Percentiles rank a stretch among this genome's conserved stretches.
Conservation (phyloP, 257 asterid species). For the Plantago ovata region DNA sequence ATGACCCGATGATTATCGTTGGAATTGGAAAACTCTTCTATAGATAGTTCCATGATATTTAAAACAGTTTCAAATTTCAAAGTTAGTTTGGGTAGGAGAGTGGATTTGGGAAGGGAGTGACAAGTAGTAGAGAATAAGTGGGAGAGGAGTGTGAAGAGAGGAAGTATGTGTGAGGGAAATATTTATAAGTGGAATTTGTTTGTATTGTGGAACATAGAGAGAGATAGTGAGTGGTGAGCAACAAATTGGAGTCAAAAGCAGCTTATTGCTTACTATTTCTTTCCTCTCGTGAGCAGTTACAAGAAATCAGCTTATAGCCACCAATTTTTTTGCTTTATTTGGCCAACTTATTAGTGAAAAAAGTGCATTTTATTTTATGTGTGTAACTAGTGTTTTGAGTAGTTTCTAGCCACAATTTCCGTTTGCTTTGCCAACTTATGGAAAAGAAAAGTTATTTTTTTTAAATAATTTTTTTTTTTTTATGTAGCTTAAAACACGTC, state of each 20-base stretch:
- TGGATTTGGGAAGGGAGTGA: background rate
- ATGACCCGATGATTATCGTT: slow-evolving; percentile 41
- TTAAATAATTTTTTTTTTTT: too few species aligned
- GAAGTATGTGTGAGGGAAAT: slow-evolving; percentile 26
- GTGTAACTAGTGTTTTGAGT: slow-evolving; percentile 30
- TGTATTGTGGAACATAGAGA: background rate
- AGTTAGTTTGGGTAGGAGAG: slow-evolving; percentile 1
- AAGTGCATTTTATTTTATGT: slow-evolving; percentile 25
- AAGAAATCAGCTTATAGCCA: slow-evolving; percentile 39
- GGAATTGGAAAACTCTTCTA: slow-evolving; percentile 43
- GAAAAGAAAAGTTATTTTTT: background rate
- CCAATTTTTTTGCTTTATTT: slow-evolving; percentile 26
- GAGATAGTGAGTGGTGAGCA: slow-evolving; percentile 29
- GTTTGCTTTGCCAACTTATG: slow-evolving; percentile 38
- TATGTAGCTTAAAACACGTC: background rate
- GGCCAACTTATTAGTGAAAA: background rate
- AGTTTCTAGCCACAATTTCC: slow-evolving; percentile 45
- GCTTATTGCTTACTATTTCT: background rate
- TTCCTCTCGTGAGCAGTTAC: slow-evolving; percentile 9
- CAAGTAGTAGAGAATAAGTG: slow-evolving; percentile 29
- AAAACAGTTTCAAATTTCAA: background rate
- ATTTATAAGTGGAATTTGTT: slow-evolving; percentile 13
- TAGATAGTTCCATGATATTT: background rate
- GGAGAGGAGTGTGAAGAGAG: slow-evolving; percentile 36
- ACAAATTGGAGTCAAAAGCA: slow-evolving; percentile 15